Base-by-base conservation (phyloP, 2,329 filamentous ascomycete species). In the Aspergillus sclerotialis region DNA sequence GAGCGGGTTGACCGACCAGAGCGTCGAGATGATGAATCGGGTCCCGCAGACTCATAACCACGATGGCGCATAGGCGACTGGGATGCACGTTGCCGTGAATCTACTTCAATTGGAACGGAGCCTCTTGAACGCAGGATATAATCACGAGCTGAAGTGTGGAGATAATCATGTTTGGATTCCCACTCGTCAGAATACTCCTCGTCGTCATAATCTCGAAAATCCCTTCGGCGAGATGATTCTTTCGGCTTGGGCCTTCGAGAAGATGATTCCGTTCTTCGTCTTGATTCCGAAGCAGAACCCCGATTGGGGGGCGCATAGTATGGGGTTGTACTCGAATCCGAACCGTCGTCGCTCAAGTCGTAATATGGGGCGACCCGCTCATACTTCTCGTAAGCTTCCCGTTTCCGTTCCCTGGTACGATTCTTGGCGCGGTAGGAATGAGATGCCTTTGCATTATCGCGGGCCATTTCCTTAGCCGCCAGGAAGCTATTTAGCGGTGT, bases 361-460 rank as follows among this genome's bases (percentile, higher is more conserved):
- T 53, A 48, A 37, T 52, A 55, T 3, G 52, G 26, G 12, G 44
- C 47, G 23, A 47, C 40, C 16, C 48, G 50, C 17, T 55, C 56
- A 33, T 57, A 53, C 42, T 68, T 69, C 18, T 63, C 61, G 23
- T 52, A 59, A 28, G 47, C 46, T 33, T 67, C 64, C 35, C 56
- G 58, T 35, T 50, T 59, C 33, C 63, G 60, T 45, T 68, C 65
- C 43, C 59, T 65, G 40, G 64, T 64, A 35, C 61, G 58, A 40
- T 45, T 48, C 48, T 63, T 68, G 33, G 53, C 58, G 21, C 54
- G 56, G 38, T 56, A 53, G 31, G 54, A 46, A 39, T 56, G 55
- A 16, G 45, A 47, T 6, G 53, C 45, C 37, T 56, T 61, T 13
- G 44, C 36, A 19, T 34, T 47, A 7, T 61, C 58, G 31, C 58